Base-by-base conservation (phyloP, 495 filamentous ascomycete species). In the Bacidia gigantensis region DNA sequence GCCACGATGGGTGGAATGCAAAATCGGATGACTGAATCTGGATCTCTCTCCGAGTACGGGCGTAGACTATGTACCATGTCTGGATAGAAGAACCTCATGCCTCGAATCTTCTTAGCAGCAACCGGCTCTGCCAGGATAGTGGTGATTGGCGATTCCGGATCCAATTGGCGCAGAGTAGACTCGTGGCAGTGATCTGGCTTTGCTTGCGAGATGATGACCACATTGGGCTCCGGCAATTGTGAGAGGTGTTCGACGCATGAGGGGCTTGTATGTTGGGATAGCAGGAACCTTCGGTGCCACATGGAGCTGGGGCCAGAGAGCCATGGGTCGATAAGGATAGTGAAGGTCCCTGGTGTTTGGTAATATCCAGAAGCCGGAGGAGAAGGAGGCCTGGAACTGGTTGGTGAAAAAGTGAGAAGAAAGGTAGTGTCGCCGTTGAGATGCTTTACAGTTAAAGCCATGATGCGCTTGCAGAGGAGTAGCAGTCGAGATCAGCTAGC, bases 361-460 rank as follows among this genome's bases (percentile, higher is more conserved):
- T 55, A 48, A 26, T 50, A 47, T 50, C 55, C 47, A 7, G 41
- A 3, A 12, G 42, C 17, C 20, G 62, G 49, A 39, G 57, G 64
- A 12, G 52, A 47, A 38, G 49, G 66, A 47, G 57, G 55, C 62
- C 46, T 64, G 68, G 52, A 54, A 12, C 44, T 58, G 23, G 60
- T 55, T 22, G 80, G 78, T 49, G 73, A 67, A 58, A 86, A 82
- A 47, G 77, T 73, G 24, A 87, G 69, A 18, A 83, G 73, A 63
- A 86, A 86, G 5, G 80, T 81, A 25, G 80, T 75, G 63, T 87
- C 83, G 39, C 72, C 74, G 60, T 87, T 87, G 26, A 87, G 72
- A 49, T 80, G 72, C 58, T 79, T 77, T 56, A 86, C 62, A 3
- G 70, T 78, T 44, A 87, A 60, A 3, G 83, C 74, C 83, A 87